Percentiles rank a stretch among this genome's conserved stretches.
Conservation (phyloP, 2,329 filamentous ascomycete species). For the Incumbomyces delicatus region DNA sequence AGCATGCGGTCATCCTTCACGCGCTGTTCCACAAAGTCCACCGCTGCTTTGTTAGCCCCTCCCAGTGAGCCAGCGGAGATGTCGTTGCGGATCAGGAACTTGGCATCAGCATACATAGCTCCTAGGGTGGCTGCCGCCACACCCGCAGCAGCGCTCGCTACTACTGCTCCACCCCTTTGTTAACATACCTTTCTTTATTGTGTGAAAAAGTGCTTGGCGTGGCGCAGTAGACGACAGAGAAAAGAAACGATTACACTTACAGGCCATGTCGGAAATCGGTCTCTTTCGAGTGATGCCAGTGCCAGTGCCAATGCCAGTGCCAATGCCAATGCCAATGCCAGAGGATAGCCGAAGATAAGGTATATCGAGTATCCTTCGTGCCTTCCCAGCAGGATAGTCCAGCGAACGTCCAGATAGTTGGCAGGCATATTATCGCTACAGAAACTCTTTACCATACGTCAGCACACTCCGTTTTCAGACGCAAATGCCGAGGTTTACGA, state of each 20-base stretch:
- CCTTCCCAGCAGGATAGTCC: no score
- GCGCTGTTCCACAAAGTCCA: slow-evolving; percentile 22
- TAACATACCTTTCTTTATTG: not conserved
- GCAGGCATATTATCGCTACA: no score
- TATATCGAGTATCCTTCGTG: not conserved
- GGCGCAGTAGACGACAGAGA: no score
- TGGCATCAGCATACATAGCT: slow-evolving; percentile 58
- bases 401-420: no score
- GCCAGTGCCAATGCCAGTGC: not conserved
- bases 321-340: not conserved
- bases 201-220: no score
- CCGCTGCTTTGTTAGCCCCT: slow-evolving; percentile 6
- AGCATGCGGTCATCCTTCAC: slow-evolving; percentile 46
- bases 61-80: slow-evolving; percentile 36
- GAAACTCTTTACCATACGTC: no score
- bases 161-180: not conserved
- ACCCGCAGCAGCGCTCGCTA: slow-evolving; percentile 19
- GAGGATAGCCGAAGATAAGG: not conserved
- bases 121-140: slow-evolving; percentile 29
- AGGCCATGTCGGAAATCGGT: not conserved
- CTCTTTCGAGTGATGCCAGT: not conserved
- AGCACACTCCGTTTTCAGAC: no score
- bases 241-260: not conserved
- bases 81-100: slow-evolving; percentile 58
- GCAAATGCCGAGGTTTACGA: no score